Evolutionary conservation across 306 rosid species (phyloP).

Genomic region (Dicorynia guianensis): DNA sequence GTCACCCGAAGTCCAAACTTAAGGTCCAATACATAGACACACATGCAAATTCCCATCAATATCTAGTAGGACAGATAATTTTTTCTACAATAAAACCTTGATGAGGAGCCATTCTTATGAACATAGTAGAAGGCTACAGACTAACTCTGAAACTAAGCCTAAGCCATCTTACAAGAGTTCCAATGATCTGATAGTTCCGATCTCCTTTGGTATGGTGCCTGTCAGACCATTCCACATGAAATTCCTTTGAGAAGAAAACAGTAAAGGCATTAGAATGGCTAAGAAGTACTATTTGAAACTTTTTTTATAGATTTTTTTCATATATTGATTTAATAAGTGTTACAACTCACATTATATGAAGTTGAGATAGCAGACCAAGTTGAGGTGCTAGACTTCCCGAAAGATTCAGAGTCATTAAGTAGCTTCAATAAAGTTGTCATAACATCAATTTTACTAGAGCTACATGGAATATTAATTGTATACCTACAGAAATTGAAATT

Average conservation of each 20-base stretch:
- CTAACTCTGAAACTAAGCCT: conserved; percentile 1
- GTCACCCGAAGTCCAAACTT: conserved; percentile 25
- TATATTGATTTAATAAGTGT: conserved; percentile 24
- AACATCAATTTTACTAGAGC: conserved; percentile 32
- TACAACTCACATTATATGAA: conserved; percentile 69
- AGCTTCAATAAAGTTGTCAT: conserved; percentile 60
- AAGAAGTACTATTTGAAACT: conserved; percentile 24
- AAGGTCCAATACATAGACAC: conserved; percentile 2
- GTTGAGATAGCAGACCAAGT: conserved; percentile 72
- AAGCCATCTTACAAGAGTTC: conserved; percentile 74
- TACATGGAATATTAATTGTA: not conserved
- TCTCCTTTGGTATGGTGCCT: conserved; percentile 82
- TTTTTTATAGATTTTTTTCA: conserved; percentile 6
- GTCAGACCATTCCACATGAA: conserved; percentile 90
- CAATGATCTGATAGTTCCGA: conserved; percentile 66
- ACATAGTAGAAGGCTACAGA: conserved; percentile 34
- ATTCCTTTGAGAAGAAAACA: conserved; percentile 60
- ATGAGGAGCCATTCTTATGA: conserved; percentile 38
- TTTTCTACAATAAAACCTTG: conserved; percentile 35
- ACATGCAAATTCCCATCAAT: conserved; percentile 17
- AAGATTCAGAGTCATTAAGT: conserved; percentile 65
- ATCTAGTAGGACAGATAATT: conserved; percentile 27
- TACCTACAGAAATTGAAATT: not conserved
- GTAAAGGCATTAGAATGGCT: conserved; percentile 41
- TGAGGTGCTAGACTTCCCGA: conserved; percentile 75